Evolutionary conservation across 2,329 filamentous ascomycete species (phyloP).

Genomic region (Diaporthe sp.): DNA sequence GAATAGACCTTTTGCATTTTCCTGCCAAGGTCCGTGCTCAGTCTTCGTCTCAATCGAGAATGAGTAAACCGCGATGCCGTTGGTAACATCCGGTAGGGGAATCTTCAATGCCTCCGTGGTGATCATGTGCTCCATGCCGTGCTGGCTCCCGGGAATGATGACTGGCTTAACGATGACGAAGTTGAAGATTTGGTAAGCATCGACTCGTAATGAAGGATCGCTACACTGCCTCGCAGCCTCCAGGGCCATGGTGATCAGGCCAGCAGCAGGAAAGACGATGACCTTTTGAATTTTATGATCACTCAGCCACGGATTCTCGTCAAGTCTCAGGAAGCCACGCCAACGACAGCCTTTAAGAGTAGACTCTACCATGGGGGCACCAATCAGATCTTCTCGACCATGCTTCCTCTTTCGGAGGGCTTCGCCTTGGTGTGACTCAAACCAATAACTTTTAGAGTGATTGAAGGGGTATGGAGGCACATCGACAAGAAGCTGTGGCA

Average conservation of each 20-base stretch:
- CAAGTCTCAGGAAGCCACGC: slow-evolving; percentile 62
- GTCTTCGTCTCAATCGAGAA: slow-evolving; percentile 63
- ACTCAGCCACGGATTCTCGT: slow-evolving; percentile 65
- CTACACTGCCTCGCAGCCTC: slow-evolving; percentile 57
- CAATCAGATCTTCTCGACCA: slow-evolving; percentile 64
- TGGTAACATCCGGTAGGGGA: slow-evolving; percentile 26
- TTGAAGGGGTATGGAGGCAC: slow-evolving; percentile 69
- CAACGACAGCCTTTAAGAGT: slow-evolving; percentile 61
- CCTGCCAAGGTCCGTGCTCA: slow-evolving; percentile 55
- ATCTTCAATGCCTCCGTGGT: slow-evolving; percentile 53
- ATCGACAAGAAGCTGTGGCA: slow-evolving; percentile 51
- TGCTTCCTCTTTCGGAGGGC: slow-evolving; percentile 59
- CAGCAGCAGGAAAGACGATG: slow-evolving; percentile 64
- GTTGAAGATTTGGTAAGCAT: slow-evolving; percentile 55
- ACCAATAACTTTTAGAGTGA: slow-evolving; percentile 65
- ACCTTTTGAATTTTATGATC: slow-evolving; percentile 65
- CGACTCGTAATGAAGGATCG: slow-evolving; percentile 20
- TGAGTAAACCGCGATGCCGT: slow-evolving; percentile 44
- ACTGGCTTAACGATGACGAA: slow-evolving; percentile 64
- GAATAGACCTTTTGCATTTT: slow-evolving; percentile 54
- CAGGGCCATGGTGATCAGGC: slow-evolving; percentile 62
- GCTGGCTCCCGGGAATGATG: slow-evolving; percentile 59
- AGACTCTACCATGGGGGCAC: slow-evolving; percentile 58
- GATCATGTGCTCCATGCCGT: slow-evolving; percentile 64
- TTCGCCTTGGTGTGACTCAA: slow-evolving; percentile 61